Evolutionary conservation across 1,139 yeast genomes (phyloP), one percentile per base, ranked within the genome.

Genomic region (Yamadazyma taylorii): DNA sequence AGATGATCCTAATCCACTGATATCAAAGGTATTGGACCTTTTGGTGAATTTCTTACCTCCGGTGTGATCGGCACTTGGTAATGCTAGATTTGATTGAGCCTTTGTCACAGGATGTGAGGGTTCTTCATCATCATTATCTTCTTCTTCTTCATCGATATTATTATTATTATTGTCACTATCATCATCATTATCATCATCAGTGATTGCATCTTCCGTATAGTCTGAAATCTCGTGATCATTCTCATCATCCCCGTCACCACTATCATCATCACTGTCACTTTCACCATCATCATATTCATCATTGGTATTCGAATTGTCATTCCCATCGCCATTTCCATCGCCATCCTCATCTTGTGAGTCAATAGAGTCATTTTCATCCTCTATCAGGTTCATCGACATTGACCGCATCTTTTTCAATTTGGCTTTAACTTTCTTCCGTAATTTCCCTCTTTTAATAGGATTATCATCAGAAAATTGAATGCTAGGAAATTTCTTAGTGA

Each of bases 1-100:
- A 11, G 25, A 24, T 11, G 25, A 5, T 11, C 13, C 31, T 15
- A 17, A 17, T 5, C 50, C 42, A 5, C 42, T 19, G 2, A 32
- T 60, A 42, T 76, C 81, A 27, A 73, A 47, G 0, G 82, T 78
- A 41, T 69, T 67, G 3, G 80, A 61, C 42, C 81, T 58, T 46
- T 71, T 65, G 24, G 53, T 53, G 33, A 55, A 58, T 40, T 63
- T 67, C 32, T 52, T 47, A 3, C 64, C 65, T 14, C 63, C 64
- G n/a, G 67, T 58, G 19, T 55, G 58, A 43, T 64, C 66, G 2
- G 56, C 43, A 2, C 73, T 62, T 4, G 73, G 69, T 2, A 61
- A 32, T 10, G 53, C 65, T 17, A 66, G 38, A 41, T 69, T 50
- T 0, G 76, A 64, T 33, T 60, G 69, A 1, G 72, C 63, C 34